phyloP scores from a whole-genome alignment of 352 stramenopile species.

The Phytophthora pistaciae region DNA sequence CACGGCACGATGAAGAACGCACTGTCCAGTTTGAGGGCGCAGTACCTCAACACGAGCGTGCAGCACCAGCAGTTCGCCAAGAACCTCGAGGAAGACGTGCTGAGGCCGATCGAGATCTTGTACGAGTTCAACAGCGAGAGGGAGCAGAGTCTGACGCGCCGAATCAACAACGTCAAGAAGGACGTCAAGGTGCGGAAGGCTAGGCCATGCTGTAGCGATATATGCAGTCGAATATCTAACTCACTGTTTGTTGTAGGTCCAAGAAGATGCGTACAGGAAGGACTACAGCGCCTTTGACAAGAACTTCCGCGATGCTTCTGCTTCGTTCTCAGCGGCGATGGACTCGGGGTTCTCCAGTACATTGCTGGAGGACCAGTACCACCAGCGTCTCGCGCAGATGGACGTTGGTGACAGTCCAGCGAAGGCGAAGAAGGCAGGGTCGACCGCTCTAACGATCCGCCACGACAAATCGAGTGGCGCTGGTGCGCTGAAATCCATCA shows the following conservation, averaged over 20 bases:
- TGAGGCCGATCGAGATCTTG: conserved; percentile 73
- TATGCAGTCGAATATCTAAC: neutral
- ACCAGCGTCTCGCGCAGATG: conserved; percentile 52
- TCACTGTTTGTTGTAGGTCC: conserved; percentile 37
- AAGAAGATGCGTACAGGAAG: conserved; percentile 81
- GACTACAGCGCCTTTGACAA: conserved; percentile 79
- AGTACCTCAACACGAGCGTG: conserved; percentile 87
- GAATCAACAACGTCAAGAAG: conserved; percentile 78
- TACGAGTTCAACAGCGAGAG: conserved; percentile 64
- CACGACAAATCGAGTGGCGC: conserved; percentile 18
- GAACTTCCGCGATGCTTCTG: conserved; percentile 69
- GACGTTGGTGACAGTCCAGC: conserved; percentile 31
- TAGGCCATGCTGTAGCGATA: too few relatives aligned
- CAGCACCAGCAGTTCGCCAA: conserved; percentile 78
- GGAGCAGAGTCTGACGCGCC: conserved; percentile 61
- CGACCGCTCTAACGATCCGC: conserved; percentile 5
- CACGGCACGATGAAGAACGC: conserved; percentile 64
- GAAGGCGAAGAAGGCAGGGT: conserved; percentile 12
- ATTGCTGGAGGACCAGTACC: conserved; percentile 74
- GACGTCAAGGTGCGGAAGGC: conserved; percentile 73
- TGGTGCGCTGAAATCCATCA: conserved; percentile 44
- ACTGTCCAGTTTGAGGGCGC: conserved; percentile 64
- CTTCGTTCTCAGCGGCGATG: conserved; percentile 74
- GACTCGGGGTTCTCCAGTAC: conserved; percentile 80
- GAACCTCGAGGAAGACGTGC: conserved; percentile 82